phyloP scores from a whole-genome alignment of 1,284 basidiomycete genomes.

The Chiua sp. region DNA sequence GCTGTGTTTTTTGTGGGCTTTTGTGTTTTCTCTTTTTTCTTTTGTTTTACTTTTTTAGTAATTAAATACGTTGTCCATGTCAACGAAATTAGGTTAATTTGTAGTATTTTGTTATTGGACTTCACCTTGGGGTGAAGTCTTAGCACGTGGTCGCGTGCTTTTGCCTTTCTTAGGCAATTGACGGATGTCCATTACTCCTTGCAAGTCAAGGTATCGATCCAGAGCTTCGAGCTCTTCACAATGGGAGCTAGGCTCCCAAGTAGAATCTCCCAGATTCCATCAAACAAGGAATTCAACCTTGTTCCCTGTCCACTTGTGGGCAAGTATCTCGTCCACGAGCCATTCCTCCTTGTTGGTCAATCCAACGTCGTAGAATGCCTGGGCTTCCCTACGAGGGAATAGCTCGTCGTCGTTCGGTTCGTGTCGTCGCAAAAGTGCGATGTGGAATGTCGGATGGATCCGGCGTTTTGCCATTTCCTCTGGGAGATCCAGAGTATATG shows the following conservation, averaged over 20 bases:
- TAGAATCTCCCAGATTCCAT: neutral
- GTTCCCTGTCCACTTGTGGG: neutral
- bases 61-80: too few species aligned
- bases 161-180: too few species aligned
- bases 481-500: neutral
- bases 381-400: neutral
- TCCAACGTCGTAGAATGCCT: neutral
- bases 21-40: too few species aligned
- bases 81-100: too few species aligned
- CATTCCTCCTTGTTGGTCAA: neutral
- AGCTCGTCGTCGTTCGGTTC: neutral
- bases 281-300: neutral
- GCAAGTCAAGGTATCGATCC: conserved; percentile 1
- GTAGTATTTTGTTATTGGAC: too few species aligned
- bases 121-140: too few species aligned
- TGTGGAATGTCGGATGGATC: neutral
- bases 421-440: neutral
- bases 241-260: neutral
- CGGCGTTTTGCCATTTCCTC: neutral
- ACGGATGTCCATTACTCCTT: neutral
- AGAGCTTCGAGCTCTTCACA: neutral
- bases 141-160: too few species aligned
- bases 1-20: too few species aligned
- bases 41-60: too few species aligned
- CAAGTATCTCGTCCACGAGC: neutral